These are phyloP conservation scores for Plenodomus tracheiphilus DNA, from an alignment of 2,329 filamentous ascomycete genomes.

Conservation along the genomic window DNA sequence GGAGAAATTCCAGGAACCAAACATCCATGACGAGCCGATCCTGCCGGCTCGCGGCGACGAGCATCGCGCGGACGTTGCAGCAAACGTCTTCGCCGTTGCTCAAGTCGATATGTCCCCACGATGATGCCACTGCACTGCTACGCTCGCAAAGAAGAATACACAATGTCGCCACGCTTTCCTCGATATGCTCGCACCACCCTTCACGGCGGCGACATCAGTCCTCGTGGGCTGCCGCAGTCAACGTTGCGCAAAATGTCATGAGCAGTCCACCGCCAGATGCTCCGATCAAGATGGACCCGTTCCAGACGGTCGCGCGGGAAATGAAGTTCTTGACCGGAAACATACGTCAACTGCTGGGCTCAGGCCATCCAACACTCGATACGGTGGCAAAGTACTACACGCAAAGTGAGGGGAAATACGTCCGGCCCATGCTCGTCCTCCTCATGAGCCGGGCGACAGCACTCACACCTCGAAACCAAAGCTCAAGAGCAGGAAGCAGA, in stretches of 20 bases:
- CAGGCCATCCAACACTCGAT: slow-evolving; percentile 90
- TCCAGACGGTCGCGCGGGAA: slow-evolving; percentile 90
- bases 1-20: slow-evolving; percentile 1
- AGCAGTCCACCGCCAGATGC: slow-evolving; percentile 62
- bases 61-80: slow-evolving; percentile 23
- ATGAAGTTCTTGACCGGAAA: slow-evolving; percentile 95
- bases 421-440: slow-evolving; percentile 90
- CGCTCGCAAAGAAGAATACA: slow-evolving; percentile 6
- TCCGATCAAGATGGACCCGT: slow-evolving; percentile 79
- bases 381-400: slow-evolving; percentile 98
- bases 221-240: slow-evolving; percentile 75
- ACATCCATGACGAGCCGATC: slow-evolving; percentile 37
- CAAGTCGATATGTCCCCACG: slow-evolving; percentile 31
- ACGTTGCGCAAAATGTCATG: slow-evolving; percentile 69
- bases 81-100: slow-evolving; percentile 17
- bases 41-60: slow-evolving; percentile 40
- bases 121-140: slow-evolving; percentile 5
- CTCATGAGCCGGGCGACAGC: slow-evolving; percentile 95
- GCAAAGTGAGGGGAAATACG: slow-evolving; percentile 93
- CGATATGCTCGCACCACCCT: slow-evolving; percentile 32
- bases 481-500: slow-evolving; percentile 22
- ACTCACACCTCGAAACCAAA: slow-evolving; percentile 65
- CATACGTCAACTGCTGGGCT: slow-evolving; percentile 88
- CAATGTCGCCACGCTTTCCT: slow-evolving; percentile 22
- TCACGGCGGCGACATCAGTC: slow-evolving; percentile 57